These are phyloP conservation scores for Forsythia viridissima DNA, from an alignment of 257 asterid species.

Conservation along the genomic window DNA sequence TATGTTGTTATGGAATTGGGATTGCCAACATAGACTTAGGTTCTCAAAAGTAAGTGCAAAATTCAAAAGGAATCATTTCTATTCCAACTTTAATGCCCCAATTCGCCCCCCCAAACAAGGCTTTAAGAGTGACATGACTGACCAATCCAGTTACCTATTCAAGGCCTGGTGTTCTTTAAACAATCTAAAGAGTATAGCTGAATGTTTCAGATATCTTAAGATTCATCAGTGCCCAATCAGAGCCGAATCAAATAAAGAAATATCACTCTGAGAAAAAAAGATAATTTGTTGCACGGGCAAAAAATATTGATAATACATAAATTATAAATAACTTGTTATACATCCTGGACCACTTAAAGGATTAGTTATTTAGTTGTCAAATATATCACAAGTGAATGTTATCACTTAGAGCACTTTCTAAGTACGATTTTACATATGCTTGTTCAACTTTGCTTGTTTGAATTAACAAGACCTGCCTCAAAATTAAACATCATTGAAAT, in stretches of 20 bases:
- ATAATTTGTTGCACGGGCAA: neutral
- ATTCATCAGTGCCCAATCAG: neutral
- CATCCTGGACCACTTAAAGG: neutral
- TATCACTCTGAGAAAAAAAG: neutral
- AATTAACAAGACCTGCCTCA: neutral
- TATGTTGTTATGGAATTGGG: neutral
- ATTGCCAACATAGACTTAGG: neutral
- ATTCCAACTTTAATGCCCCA: neutral
- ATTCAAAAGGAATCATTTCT: neutral
- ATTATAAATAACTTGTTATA: neutral
- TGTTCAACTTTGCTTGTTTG: neutral
- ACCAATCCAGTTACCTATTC: neutral
- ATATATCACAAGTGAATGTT: neutral
- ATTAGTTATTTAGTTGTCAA: neutral
- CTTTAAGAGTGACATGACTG: neutral
- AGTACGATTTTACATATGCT: neutral
- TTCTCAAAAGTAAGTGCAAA: neutral
- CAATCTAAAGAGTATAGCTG: neutral
- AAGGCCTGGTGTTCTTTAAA: neutral
- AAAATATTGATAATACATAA: neutral
- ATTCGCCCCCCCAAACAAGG: neutral
- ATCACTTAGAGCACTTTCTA: neutral
- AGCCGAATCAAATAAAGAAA: neutral
- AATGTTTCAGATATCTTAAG: neutral
- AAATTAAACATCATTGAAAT: neutral